A percentile compares a stretch with the other conserved stretches of the same genome.
These are phyloP conservation scores for Fusarium duplospermum DNA, from an alignment of 2,329 filamentous ascomycete genomes.

Conservation along the genomic window DNA sequence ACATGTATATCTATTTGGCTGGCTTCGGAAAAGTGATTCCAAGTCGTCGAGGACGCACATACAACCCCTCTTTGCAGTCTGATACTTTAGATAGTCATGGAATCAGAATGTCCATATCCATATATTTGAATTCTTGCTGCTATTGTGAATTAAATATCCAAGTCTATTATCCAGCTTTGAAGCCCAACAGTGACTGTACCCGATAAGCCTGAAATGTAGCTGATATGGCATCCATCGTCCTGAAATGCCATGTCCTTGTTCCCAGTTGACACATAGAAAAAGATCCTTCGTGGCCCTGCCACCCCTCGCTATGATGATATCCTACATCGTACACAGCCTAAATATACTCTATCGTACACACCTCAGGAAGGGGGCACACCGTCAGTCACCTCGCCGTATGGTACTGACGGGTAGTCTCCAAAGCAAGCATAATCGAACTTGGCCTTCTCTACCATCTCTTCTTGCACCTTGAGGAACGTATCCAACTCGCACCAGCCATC, in stretches of 20 bases:
- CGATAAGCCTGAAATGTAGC: background rate
- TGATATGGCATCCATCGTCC: background rate
- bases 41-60: constrained; percentile 31
- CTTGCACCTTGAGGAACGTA: constrained; percentile 73
- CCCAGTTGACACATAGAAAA: background rate
- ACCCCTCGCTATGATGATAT: background rate
- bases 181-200: background rate
- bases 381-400: constrained; percentile 55
- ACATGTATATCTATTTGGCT: constrained; percentile 27
- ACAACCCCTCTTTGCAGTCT: constrained; percentile 26
- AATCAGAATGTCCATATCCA: constrained; percentile 38
- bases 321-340: constrained; percentile 5
- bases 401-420: constrained; percentile 58
- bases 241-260: background rate
- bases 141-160: background rate
- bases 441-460: constrained; percentile 67
- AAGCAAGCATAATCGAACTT: constrained; percentile 75
- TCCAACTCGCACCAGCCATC: constrained; percentile 83
- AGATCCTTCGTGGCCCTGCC: background rate
- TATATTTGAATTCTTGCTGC: background rate
- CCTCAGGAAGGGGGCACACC: constrained; percentile 47
- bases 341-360: background rate
- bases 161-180: background rate
- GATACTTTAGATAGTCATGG: constrained; percentile 28
- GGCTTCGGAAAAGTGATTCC: constrained; percentile 38